phyloP scores from a whole-genome alignment of 2,329 filamentous ascomycete genomes.

The Ophiostoma sp. region DNA sequence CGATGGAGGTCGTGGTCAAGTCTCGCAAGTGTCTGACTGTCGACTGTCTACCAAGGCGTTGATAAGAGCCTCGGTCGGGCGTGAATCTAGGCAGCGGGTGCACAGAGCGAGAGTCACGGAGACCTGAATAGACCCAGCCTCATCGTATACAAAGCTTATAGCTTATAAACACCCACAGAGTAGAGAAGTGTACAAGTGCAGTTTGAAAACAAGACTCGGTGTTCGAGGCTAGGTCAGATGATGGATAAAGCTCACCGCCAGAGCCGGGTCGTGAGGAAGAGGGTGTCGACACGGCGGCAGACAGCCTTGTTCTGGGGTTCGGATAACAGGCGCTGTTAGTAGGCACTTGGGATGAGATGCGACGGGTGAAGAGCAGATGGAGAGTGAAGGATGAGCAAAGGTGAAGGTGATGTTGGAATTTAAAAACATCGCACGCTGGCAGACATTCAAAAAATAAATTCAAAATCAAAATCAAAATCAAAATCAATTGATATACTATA shows the following conservation, averaged over 20 bases:
- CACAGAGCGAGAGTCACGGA: too few species aligned
- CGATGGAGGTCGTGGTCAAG: too few species aligned
- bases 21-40: too few species aligned
- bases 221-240: not conserved
- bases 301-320: constrained; percentile 1
- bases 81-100: too few species aligned
- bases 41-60: too few species aligned
- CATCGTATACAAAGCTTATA: not conserved
- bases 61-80: too few species aligned
- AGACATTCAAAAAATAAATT: not conserved
- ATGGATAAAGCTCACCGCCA: not conserved
- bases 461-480: not conserved
- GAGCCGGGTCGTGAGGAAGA: not conserved
- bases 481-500: too few species aligned
- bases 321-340: not conserved
- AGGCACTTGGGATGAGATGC: not conserved
- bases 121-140: not conserved
- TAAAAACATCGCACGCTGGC: not conserved
- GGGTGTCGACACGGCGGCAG: not conserved
- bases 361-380: not conserved
- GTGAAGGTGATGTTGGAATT: too few species aligned
- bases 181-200: not conserved
- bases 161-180: too few species aligned
- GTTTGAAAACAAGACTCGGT: not conserved
- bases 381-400: not conserved